phyloP scores from a whole-genome alignment of 163 green algal species.

The Scenedesmus sp. region DNA sequence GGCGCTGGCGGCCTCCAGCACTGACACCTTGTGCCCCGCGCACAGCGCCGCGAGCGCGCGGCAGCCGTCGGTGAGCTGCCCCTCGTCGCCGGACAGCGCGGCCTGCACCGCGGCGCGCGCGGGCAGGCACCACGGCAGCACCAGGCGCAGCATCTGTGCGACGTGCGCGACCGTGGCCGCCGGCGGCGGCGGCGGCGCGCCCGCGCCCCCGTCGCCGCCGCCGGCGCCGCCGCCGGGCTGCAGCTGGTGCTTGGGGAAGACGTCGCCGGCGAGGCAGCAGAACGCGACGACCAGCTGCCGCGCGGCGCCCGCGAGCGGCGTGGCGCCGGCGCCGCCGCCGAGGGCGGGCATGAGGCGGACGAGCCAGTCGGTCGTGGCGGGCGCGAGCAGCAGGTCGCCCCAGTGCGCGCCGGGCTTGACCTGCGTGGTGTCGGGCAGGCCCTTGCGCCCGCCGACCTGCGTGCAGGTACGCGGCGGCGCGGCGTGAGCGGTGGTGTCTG shows the following conservation, averaged over 20 bases:
- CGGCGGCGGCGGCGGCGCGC: neutral
- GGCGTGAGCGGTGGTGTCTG: too few species aligned
- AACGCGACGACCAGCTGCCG: constrained; percentile 65
- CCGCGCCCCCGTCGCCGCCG: neutral
- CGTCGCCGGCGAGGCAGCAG: constrained; percentile 64
- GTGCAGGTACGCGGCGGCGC: too few species aligned
- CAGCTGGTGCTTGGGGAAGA: constrained; percentile 62
- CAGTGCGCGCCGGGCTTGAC: constrained; percentile 53
- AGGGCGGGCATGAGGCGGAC: constrained; percentile 54
- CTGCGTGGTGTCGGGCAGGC: constrained; percentile 6
- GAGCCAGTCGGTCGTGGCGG: constrained; percentile 66
- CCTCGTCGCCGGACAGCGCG: constrained; percentile 52
- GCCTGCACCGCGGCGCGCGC: constrained; percentile 40
- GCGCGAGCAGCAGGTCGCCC: constrained; percentile 65
- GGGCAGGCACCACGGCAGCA: constrained; percentile 53
- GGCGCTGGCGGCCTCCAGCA: constrained; percentile 28
- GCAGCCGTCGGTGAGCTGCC: constrained; percentile 65
- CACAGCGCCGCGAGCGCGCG: constrained; percentile 52
- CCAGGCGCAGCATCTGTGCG: constrained; percentile 52
- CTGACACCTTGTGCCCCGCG: constrained; percentile 27
- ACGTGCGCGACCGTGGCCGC: constrained; percentile 30
- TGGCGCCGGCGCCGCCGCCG: constrained; percentile 37
- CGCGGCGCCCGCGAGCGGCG: constrained; percentile 43
- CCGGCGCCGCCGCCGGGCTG: constrained; percentile 1
- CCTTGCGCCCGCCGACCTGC: constrained; percentile 4